Percentiles rank a stretch among this genome's conserved stretches.
Evolutionary conservation across 148 eudicot species (phyloP).

Genomic region (Salicornia ramosissima): DNA sequence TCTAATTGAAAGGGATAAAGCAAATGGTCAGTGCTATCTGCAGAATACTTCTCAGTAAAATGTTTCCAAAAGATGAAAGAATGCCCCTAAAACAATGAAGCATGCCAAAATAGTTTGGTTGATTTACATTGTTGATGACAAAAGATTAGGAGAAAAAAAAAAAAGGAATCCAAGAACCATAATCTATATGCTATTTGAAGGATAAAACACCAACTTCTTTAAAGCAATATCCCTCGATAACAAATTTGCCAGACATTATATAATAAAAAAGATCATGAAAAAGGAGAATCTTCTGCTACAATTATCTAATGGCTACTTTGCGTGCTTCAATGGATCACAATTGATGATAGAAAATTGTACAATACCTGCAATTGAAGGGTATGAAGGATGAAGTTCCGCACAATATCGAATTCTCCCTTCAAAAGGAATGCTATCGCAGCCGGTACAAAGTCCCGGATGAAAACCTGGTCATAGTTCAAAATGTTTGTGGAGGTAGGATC

Average conservation of each 20-base stretch:
- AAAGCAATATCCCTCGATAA: background rate
- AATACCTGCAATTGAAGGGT: conserved; percentile 75
- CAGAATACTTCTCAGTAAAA: background rate
- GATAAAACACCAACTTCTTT: background rate
- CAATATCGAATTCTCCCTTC: conserved; percentile 66
- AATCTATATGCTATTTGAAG: background rate
- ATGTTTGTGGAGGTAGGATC: conserved; percentile 53
- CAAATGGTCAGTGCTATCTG: too few species aligned
- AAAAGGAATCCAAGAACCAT: background rate
- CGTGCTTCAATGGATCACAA: background rate
- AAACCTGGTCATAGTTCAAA: conserved; percentile 64
- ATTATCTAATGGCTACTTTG: background rate
- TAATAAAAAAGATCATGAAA: background rate
- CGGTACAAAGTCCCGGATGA: conserved; percentile 62
- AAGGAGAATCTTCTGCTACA: too few species aligned
- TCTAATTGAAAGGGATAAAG: too few species aligned
- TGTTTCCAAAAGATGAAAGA: background rate
- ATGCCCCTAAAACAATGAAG: conserved; percentile 6
- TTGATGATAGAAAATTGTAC: background rate
- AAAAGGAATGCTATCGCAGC: conserved; percentile 63
- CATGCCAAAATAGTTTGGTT: background rate
- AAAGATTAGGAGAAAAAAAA: background rate
- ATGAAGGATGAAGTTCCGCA: conserved; percentile 55
- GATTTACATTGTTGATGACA: background rate
- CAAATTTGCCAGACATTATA: background rate